phyloP scores from a whole-genome alignment of 441 rosid species.

The Adansonia rubrostipa region DNA sequence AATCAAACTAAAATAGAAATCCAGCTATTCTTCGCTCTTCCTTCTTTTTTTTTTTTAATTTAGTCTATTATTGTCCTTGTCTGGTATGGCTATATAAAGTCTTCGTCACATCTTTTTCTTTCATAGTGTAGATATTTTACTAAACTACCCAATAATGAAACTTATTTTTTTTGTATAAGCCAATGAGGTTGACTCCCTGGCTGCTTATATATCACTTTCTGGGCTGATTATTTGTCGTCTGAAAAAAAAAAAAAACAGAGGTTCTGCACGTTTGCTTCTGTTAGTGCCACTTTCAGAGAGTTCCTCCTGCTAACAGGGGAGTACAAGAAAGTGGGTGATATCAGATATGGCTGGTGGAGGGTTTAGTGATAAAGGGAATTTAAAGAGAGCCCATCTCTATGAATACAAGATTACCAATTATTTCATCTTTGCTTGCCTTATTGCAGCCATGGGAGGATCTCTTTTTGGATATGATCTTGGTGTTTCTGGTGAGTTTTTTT shows the following conservation, averaged over 20 bases:
- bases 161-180: neutral
- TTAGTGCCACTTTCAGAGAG: no score
- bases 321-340: no score
- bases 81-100: neutral
- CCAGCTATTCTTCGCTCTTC: neutral
- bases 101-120: neutral
- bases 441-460: slow-evolving; percentile 64
- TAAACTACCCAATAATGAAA: neutral
- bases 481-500: slow-evolving; percentile 55
- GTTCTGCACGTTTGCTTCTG: neutral
- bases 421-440: slow-evolving; percentile 52
- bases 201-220: neutral
- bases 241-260: no score
- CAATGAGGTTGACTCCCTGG: neutral
- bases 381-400: slow-evolving; percentile 63
- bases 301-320: no score
- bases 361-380: slow-evolving; percentile 29
- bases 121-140: neutral
- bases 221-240: neutral
- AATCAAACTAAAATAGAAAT: no score
- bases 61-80: neutral
- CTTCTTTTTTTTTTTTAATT: no score
- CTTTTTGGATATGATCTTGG: slow-evolving; percentile 75
- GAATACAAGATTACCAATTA: slow-evolving; percentile 53
- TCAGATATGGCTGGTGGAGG: slow-evolving; percentile 62